Conservation (phyloP, 1,284 basidiomycete genomes). For the Cryptococcus sp. region DNA sequence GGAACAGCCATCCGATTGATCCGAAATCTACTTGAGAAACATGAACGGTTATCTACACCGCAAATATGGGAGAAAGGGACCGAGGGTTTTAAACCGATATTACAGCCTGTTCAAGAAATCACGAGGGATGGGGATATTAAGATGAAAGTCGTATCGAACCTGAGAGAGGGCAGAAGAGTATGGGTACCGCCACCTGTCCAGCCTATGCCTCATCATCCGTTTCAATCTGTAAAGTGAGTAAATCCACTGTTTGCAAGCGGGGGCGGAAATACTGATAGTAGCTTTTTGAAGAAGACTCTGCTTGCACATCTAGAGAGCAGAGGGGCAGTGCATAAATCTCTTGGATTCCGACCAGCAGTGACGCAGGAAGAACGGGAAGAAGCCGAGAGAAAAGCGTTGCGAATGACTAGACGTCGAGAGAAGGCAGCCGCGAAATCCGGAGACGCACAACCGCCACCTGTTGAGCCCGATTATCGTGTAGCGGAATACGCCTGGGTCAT, state of each 20-base stretch:
- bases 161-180: conserved; percentile 22
- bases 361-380: conserved; percentile 18
- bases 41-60: conserved; percentile 9
- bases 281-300: conserved; percentile 24
- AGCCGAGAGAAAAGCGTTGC: conserved; percentile 12
- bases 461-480: conserved; percentile 8
- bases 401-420: conserved; percentile 10
- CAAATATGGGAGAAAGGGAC: conserved; percentile 23
- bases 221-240: conserved; percentile 22
- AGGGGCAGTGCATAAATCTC: conserved; percentile 19
- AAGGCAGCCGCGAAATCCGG: conserved; percentile 7
- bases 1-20: too few species aligned
- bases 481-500: conserved; percentile 14
- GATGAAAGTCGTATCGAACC: conserved; percentile 28
- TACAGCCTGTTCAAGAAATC: conserved; percentile 12
- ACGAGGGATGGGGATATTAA: conserved; percentile 20
- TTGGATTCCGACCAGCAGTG: conserved; percentile 11
- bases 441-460: conserved; percentile 8
- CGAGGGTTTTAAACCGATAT: conserved; percentile 9
- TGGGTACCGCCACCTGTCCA: conserved; percentile 24
- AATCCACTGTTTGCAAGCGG: neutral
- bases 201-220: conserved; percentile 26
- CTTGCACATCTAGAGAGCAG: conserved; percentile 20
- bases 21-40: neutral
- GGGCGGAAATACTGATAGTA: conserved; percentile 1